phyloP scores from a whole-genome alignment of 164 flowering plant genomes.

The Nymphaea colorata region DNA sequence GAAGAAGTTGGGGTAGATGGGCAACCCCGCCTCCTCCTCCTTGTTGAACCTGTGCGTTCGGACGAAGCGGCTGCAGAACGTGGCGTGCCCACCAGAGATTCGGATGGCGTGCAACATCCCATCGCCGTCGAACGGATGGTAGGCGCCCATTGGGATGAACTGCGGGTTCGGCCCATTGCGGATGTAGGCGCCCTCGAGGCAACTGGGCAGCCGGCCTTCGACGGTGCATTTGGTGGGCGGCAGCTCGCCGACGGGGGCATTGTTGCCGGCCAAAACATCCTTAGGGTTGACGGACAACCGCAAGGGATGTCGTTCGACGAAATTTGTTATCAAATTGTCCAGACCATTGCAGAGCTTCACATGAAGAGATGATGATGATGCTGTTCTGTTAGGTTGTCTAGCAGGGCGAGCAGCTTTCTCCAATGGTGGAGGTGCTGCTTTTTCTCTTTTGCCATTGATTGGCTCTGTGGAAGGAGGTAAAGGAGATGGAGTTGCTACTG shows the following conservation, averaged over 20 bases:
- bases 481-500: conserved; percentile 3
- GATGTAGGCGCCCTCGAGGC: conserved; percentile 68
- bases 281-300: no score
- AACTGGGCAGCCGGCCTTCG: conserved; percentile 46
- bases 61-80: no score
- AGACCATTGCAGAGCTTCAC: conserved; percentile 25
- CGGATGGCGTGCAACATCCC: conserved; percentile 72
- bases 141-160: conserved; percentile 65
- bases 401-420: neutral
- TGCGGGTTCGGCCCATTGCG: conserved; percentile 85
- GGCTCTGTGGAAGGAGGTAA: neutral
- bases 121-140: conserved; percentile 81
- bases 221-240: neutral
- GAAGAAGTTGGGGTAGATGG: conserved; percentile 50
- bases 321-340: conserved; percentile 50
- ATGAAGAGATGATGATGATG: conserved; percentile 9
- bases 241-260: no score
- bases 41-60: conserved; percentile 26
- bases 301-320: conserved; percentile 32
- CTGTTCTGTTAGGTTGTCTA: neutral
- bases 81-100: no score
- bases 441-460: no score
- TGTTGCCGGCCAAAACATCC: no score
- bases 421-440: neutral
- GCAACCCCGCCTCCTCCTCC: conserved; percentile 34